A percentile compares a stretch with the other conserved stretches of the same genome.
Evolutionary conservation across 441 rosid species (phyloP).

Genomic region (Erysimum pusillum): DNA sequence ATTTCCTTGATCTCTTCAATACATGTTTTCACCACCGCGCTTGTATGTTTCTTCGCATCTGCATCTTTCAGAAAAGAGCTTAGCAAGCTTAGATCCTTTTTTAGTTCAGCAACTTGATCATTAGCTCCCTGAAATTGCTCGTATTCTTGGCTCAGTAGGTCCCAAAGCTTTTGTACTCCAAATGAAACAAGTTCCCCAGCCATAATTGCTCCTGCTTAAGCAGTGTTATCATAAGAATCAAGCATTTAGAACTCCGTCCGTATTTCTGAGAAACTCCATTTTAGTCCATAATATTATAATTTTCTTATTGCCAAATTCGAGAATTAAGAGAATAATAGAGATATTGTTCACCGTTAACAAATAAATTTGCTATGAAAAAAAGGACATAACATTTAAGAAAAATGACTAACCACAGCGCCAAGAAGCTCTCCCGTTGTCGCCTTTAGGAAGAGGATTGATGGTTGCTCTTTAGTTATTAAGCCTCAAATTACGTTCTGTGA

Average conservation of each 20-base stretch:
- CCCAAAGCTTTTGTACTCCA: conserved; percentile 40
- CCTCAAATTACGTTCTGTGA: background rate
- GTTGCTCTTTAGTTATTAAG: background rate
- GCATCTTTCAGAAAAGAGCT: conserved; percentile 47
- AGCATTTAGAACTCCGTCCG: background rate
- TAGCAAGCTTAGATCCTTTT: conserved; percentile 35
- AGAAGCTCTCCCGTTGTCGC: background rate
- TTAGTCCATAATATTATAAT: no score
- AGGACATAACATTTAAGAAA: background rate
- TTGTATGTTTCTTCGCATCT: conserved; percentile 40
- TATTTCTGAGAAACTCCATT: no score
- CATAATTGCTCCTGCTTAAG: conserved; percentile 14
- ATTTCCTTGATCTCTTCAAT: conserved; percentile 34
- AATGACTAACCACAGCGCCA: background rate
- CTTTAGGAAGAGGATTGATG: background rate
- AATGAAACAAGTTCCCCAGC: conserved; percentile 21
- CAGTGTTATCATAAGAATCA: background rate
- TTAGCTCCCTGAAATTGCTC: conserved; percentile 30
- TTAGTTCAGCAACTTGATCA: conserved; percentile 38
- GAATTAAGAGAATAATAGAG: background rate
- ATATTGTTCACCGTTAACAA: background rate
- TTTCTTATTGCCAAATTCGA: background rate
- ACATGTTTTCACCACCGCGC: conserved; percentile 19
- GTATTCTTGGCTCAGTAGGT: conserved; percentile 26
- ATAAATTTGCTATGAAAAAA: background rate